These are phyloP conservation scores for Alternaria sp. DNA, from an alignment of 2,329 filamentous ascomycete species.

Conservation along the genomic window DNA sequence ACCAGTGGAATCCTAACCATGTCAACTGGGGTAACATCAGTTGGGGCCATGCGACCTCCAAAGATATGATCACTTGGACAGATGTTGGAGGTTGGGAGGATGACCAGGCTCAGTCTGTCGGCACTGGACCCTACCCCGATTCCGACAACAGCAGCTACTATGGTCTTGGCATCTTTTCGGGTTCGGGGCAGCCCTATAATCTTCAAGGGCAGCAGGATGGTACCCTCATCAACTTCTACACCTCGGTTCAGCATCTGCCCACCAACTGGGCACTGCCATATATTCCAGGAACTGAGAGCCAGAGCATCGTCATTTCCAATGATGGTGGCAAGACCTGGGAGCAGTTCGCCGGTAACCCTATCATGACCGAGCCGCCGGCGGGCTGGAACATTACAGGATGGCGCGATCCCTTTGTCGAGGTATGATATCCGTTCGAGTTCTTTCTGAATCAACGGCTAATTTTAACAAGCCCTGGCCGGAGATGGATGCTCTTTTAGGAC, in stretches of 20 bases:
- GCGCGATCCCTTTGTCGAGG: slow-evolving; percentile 44
- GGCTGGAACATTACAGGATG: slow-evolving; percentile 57
- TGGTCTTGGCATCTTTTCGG: slow-evolving; percentile 62
- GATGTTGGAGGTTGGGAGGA: slow-evolving; percentile 59
- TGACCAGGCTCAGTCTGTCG: slow-evolving; percentile 51
- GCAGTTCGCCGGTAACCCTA: slow-evolving; percentile 57
- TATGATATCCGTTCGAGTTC: neutral
- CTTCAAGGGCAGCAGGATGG: slow-evolving; percentile 57
- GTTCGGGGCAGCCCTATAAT: slow-evolving; percentile 60
- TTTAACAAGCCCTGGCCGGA: slow-evolving; percentile 54
- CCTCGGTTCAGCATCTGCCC: slow-evolving; percentile 57
- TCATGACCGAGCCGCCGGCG: slow-evolving; percentile 55
- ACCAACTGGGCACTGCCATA: slow-evolving; percentile 59
- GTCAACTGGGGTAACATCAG: slow-evolving; percentile 59
- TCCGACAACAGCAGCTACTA: slow-evolving; percentile 56
- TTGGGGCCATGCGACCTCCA: slow-evolving; percentile 59
- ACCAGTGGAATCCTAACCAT: slow-evolving; percentile 61
- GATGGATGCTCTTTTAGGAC: slow-evolving; percentile 55
- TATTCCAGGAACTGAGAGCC: slow-evolving; percentile 56
- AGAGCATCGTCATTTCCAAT: slow-evolving; percentile 56
- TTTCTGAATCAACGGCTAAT: neutral
- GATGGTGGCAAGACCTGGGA: slow-evolving; percentile 60
- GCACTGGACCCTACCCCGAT: slow-evolving; percentile 48
- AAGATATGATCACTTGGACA: slow-evolving; percentile 58
- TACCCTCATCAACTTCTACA: slow-evolving; percentile 59